Evolutionary conservation across 2,329 filamentous ascomycete species (phyloP), one percentile per base, ranked within the genome.

Genomic region (Nothophaeocryptopus gaeumannii): DNA sequence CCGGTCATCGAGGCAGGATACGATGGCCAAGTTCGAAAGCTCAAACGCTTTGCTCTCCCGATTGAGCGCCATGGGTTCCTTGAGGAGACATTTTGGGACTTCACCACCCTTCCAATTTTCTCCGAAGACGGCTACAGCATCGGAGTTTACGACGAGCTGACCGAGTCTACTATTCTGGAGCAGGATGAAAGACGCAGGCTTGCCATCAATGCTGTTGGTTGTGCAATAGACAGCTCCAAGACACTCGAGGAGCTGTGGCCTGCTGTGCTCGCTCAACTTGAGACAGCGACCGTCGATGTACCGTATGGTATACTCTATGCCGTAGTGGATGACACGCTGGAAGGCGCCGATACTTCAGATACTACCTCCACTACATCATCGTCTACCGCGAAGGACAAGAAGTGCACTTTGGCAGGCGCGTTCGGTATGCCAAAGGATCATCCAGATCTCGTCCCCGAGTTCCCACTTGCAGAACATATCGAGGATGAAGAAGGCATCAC

Each of bases 81-180:
- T 4, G 65, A 68, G 38, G 63, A 67, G 46, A 61, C 58, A 1
- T 66, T 61, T 44, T 67, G 59, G 55, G 50, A 61, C 15, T 60
- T 62, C 33, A 56, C 57, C 10, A 45, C 65, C 8, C 45, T 65
- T 2, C 66, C 66, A 1, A 51, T 67, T 11, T 46, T 64, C 8
- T 59, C 56, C 5, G 26, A 49, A 2, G 50, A 56, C n/a, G 62
- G 61, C 7, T 34, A 45, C 15, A 45, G 37, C 1, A 46, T 56
- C 13, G 63, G 63, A 3, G 41, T 58, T 3, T 42, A 60, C 10
- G 54, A 62, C 30, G 63, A 65, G 49, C 44, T 67, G n/a, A 54
- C 50, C 2, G 64, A 67, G 41, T 49, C 47, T 8, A 64, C 63
- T 8, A 29, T 45, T 7, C 26, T 43, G 11, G 58, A 63, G 5